Base-by-base conservation (phyloP, 768 basidiomycete species). In the Saitozyma sp. region DNA sequence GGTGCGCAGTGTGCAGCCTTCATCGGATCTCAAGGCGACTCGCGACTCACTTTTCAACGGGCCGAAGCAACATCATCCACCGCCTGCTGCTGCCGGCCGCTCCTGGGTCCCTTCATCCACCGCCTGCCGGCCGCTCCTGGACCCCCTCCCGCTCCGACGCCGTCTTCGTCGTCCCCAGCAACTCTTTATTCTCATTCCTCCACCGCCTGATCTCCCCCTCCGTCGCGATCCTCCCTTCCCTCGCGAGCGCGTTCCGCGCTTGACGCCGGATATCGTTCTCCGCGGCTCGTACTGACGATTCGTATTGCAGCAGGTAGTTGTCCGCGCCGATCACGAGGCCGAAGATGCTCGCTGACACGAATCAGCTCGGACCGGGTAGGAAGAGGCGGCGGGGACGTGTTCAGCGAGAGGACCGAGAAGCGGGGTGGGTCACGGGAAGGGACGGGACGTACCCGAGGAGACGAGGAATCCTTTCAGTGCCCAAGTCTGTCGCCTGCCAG, bases 131-230 rank as follows among this genome's bases (percentile, higher is more conserved):
- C 43, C 45, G 45, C 11, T 11, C 45, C n/a, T 6, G 45, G 6
- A 13, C n/a, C 45, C 45, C n/a, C 45, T 46, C 45, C 13, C 11
- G 2, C 11, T 13, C 13, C 45, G 11, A 46, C 45, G 6, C 45
- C n/a, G 45, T 2, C 45, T 6, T 11, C 45, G 11, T 17, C n/a
- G 45, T 6, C n/a, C 6, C n/a, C 13, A 17, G 13, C 2, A 46
- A 2, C 45, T 11, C 45, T 13, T 77, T 70, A 65, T 78, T 80
- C 67, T 83, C 81, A 59, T 82, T 84, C 74, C 84, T 88, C 91
- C 91, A 94, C 75, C 86, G 86, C 40, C 86, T 83, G 40, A 93
- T 92, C 65, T 89, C 90, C 9, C 88, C 86, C 78, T 94, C 91
- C 8, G 91, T 92, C 2, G 86, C 86, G 57, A 93, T 84, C 50